Evolutionary conservation across 345 rosid species (phyloP), one percentile per base, ranked within the genome.

Genomic region (Camelina laxa): DNA sequence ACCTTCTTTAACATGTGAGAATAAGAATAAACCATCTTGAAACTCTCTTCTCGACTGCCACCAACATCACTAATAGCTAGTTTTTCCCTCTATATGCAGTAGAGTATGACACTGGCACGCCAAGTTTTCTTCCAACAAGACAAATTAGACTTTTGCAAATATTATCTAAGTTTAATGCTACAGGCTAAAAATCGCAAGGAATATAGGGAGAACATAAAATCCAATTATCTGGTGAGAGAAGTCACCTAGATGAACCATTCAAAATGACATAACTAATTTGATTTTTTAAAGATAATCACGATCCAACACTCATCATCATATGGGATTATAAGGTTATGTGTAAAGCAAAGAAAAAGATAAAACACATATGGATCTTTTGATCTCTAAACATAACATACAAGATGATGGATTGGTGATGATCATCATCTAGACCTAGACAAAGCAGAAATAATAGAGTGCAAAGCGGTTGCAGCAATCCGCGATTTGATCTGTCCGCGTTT

Each of bases 141-240:
- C n/a, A n/a, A n/a, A n/a, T n/a, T n/a, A n/a, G n/a, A n/a, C n/a
- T n/a, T n/a, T n/a, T n/a, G n/a, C n/a, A n/a, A n/a, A n/a, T n/a
- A n/a, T n/a, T n/a, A n/a, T n/a, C n/a, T n/a, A n/a, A n/a, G n/a
- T n/a, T n/a, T 47, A 13, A 59, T 60, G 58, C 4, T 62, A 1
- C 78, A 90, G 98, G 80, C 22, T 42, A 87, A 81, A 62, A 85
- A 65, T 75, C 87, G 82, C 38, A 83, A 76, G 61, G 85, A 82
- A 12, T 87, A 92, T 80, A 84, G 86, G 78, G 83, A 80, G 70
- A 83, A 62, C 82, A 90, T 92, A 42, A 77, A 73, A 54, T 70
- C 83, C 13, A 74, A 69, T 59, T 90, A 87, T 80, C 79, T 78
- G 90, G 96, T 85, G 42, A 39, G 78, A 74, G 17, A 64, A 39